A percentile compares a stretch with the other conserved stretches of the same genome.
Conservation (phyloP, 495 filamentous ascomycete genomes). For the Penicillium riverlandense region DNA sequence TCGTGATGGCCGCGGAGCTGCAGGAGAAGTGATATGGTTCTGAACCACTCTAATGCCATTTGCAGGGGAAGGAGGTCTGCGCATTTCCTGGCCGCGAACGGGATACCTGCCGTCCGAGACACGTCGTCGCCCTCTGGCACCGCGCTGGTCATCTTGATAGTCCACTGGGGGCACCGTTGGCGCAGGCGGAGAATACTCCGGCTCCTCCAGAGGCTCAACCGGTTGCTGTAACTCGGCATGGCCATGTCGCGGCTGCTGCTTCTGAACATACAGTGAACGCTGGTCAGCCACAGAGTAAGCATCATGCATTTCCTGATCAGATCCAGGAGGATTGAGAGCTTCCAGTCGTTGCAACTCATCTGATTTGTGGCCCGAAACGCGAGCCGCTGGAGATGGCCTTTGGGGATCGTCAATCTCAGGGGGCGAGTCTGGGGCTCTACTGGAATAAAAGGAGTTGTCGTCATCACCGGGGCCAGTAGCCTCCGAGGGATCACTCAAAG, state of each 20-base stretch:
- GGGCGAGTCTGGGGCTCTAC: conserved; percentile 52
- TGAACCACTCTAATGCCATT: conserved; percentile 43
- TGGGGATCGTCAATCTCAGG: conserved; percentile 24
- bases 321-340: conserved; percentile 35
- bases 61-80: conserved; percentile 17
- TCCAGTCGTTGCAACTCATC: conserved; percentile 45
- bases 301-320: conserved; percentile 42
- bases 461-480: conserved; percentile 54
- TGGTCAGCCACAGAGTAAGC: conserved; percentile 40
- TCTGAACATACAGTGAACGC: conserved; percentile 21
- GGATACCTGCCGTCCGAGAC: conserved; percentile 9
- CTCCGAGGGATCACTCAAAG: conserved; percentile 44
- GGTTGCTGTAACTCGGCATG: conserved; percentile 12
- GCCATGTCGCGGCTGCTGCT: conserved; percentile 16
- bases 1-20: conserved; percentile 75
- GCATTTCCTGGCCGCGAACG: conserved; percentile 14
- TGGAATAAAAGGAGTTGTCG: conserved; percentile 93
- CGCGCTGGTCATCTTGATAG: conserved; percentile 17
- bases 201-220: conserved; percentile 33
- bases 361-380: conserved; percentile 24
- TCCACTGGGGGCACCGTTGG: conserved; percentile 31
- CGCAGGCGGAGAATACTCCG: conserved; percentile 45
- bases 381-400: conserved; percentile 22
- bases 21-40: conserved; percentile 61
- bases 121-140: conserved; percentile 9